Evolutionary conservation across 148 eudicot species (phyloP), one percentile per base, ranked within the genome.

Genomic region (Camellia lanceoleosa): DNA sequence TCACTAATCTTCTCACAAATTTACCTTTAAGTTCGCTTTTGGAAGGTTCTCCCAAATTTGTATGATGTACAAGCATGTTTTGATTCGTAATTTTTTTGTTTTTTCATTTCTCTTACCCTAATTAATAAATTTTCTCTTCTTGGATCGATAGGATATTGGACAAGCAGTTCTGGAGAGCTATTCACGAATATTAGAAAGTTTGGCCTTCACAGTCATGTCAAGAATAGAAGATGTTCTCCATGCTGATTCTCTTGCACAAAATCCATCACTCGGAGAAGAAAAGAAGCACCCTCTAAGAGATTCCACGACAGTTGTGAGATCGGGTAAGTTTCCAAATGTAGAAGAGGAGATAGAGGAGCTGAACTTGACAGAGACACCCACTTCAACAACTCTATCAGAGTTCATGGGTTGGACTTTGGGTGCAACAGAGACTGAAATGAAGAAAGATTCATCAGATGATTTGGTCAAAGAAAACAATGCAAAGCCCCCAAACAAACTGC

Each of bases 81-180:
- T 13, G 5, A 1, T 61, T 61, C 52, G 7, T 49, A 4, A 3
- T 49, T 61, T 61, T 20, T 61, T 16, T 15, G 2, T 61, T 16
- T 61, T 18, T n/a, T 3, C 16, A 9, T 59, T 59, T 59, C 16
- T 61, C 20, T 61, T 16, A 5, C 64, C 68, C 68, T 6, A 19
- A 20, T 49, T 5, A 16, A 14, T 6, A 2, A 12, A 12, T 80
- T 1, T 20, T 2, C 5, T 16, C 19, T 30, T 64, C 46, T 16
- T 88, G 80, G 49, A 47, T 11, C 44, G 69, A 51, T 76, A 94
- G 98, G 98, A 94, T 83, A 86, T 92, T 44, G 97, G 98, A 43
- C 91, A 86, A 58, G 92, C 98, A 13, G 47, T 92, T 16, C 82
- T 91, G 64, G 98, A 94, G 80, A 92, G 98, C 86, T 94, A 94